Conservation (phyloP, 441 rosid species). For the Dalechampia spathulata region DNA sequence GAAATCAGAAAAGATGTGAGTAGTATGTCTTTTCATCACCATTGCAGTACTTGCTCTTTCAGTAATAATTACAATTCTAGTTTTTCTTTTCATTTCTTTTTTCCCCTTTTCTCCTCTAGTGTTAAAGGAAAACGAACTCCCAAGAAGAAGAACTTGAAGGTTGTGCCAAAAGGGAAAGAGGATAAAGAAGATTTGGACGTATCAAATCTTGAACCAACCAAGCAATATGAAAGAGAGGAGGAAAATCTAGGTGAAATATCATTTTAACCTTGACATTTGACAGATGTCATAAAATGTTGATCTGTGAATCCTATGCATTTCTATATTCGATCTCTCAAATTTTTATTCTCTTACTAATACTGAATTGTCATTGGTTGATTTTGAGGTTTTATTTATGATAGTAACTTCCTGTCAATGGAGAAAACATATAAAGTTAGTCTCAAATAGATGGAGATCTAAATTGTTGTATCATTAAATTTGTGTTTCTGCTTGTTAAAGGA, state of each 20-base stretch:
- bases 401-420: neutral
- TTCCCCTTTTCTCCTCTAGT: constrained; percentile 24
- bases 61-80: constrained; percentile 6
- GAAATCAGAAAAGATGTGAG: constrained; percentile 51
- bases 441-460: neutral
- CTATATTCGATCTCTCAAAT: neutral
- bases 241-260: constrained; percentile 28
- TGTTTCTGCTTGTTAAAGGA: no score
- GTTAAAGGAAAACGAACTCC: constrained; percentile 85
- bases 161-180: constrained; percentile 27
- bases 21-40: constrained; percentile 13
- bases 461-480: neutral
- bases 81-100: neutral
- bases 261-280: neutral
- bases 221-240: constrained; percentile 20
- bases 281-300: neutral
- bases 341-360: neutral
- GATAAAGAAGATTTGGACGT: constrained; percentile 36
- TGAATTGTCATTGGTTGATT: neutral
- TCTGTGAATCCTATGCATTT: no score
- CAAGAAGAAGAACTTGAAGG: constrained; percentile 60
- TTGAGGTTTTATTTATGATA: neutral
- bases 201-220: constrained; percentile 31
- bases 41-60: constrained; percentile 11
- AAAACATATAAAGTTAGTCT: neutral